A percentile compares a stretch with the other conserved stretches of the same genome.
These are phyloP conservation scores for Candida jianshihensis DNA, from an alignment of 805 yeast genomes.

Conservation along the genomic window DNA sequence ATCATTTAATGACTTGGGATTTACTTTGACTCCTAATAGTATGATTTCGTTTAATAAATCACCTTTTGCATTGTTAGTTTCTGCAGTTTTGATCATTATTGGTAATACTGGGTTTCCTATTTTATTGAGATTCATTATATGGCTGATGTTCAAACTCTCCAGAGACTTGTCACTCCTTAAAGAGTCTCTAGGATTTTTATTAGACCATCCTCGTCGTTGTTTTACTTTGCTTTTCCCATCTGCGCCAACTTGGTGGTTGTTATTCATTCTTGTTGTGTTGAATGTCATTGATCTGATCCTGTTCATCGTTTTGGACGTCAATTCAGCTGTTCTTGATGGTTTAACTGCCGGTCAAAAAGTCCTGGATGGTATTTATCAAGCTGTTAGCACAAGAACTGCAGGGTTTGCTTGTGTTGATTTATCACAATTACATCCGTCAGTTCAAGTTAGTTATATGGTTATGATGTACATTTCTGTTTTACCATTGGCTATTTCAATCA, in stretches of 20 bases:
- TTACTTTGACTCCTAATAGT: conserved; percentile 75
- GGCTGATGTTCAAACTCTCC: conserved; percentile 66
- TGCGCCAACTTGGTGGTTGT: conserved; percentile 92
- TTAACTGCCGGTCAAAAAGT: conserved; percentile 64
- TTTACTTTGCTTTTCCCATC: conserved; percentile 89
- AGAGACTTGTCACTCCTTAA: conserved; percentile 54
- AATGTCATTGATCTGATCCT: conserved; percentile 75
- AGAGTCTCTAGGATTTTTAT: conserved; percentile 77
- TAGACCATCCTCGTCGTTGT: conserved; percentile 97
- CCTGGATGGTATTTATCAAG: conserved; percentile 82
- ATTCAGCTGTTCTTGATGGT: conserved; percentile 40
- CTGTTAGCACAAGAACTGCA: conserved; percentile 89
- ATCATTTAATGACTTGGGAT: conserved; percentile 80
- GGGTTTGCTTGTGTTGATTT: conserved; percentile 77
- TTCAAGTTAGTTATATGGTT: conserved; percentile 86
- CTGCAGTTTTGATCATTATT: conserved; percentile 67
- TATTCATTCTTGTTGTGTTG: conserved; percentile 62
- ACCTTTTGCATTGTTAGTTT: conserved; percentile 55
- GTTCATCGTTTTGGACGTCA: conserved; percentile 71
- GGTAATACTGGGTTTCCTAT: conserved; percentile 97
- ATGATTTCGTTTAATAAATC: conserved; percentile 61
- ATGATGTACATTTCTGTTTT: conserved; percentile 98
- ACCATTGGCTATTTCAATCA: conserved; percentile 92
- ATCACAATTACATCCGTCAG: conserved; percentile 73
- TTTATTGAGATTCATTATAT: conserved; percentile 69